Base-by-base conservation (phyloP, 2,329 filamentous ascomycete species). In the Pseudogymnoascus sp. region DNA sequence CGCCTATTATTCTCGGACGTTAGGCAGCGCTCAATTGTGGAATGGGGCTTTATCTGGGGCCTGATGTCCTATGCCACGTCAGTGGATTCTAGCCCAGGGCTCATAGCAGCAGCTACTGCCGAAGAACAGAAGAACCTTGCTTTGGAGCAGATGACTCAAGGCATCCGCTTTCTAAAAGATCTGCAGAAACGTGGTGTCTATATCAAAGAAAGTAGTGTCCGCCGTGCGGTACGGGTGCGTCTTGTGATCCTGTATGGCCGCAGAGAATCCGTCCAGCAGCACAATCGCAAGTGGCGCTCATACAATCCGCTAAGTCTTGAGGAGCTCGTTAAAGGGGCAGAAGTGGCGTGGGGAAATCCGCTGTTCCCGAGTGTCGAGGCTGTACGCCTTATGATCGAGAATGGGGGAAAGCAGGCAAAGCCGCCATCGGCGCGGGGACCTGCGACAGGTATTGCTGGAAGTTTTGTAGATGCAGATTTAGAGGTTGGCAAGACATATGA, bases 11-110 rank as follows among this genome's bases (percentile, higher is more conserved):
- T 83, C 66, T 71, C 70, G 19, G 67, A 68, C 1, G 65, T 71
- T 4, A 73, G 80, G 64, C 80, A 82, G 70, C 73, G 74, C 59
- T 77, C 78, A 10, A 76, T 83, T 40, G 74, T 83, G 11, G 71
- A 75, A 53, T 83, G 80, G 80, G 79, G 80, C 1, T 82, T 83
- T 68, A 74, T 71, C 26, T 66, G 67, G 44, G 64, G 63, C 11
- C 62, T 70, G 28, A 17, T 62, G 23, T 42, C 38, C 21, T 28
- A 38, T 33, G 40, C 31, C 4, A 7, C 57, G 26, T 26, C 42
- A 15, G 35, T 44, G 19, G 21, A 19, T 60, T 35, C 42, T 47
- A 65, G 35, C 11, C 47, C 44, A 26, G 50, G 17, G 17, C 33
- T 57, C 28, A 60, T 23, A 36, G 60, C 33, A 11, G 35, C 38